Evolutionary conservation across 805 yeast species (phyloP), one percentile per base, ranked within the genome.

Genomic region (Groenewaldozyma salmanticensis): DNA sequence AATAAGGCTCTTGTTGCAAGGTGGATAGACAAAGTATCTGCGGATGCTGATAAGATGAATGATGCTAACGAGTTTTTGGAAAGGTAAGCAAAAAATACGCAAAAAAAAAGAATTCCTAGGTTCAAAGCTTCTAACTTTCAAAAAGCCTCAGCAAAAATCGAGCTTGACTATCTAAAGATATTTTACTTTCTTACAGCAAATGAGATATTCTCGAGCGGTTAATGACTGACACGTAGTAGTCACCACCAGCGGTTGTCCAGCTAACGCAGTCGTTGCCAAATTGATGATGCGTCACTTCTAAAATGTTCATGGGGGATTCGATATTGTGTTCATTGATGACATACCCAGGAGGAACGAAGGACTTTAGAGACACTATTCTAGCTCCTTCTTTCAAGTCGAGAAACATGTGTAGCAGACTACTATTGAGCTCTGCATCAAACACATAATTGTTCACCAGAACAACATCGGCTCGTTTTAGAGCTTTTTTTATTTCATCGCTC

Each of bases 161-260:
- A n/a, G n/a, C n/a, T n/a, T n/a, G n/a, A n/a, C n/a, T n/a, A n/a
- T n/a, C n/a, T n/a, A n/a, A n/a, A n/a, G n/a, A n/a, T n/a, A 24
- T 24, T 13, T 24, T 24, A 7, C 7, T 7, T 9, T 7, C 13
- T 24, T 24, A 24, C 19, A 49, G 35, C 27, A 44, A 52, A 41
- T 39, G 19, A 39, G 37, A 21, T 27, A 57, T 36, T 27, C 53
- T 37, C 7, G 54, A 50, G 27, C 66, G 47, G 42, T 70, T 65
- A 3, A 84, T 83, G 6, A 86, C 79, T 13, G 92, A 75, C 5
- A 88, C 74, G 58, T 74, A 88, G 59, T 83, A 87, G 6, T 75
- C 77, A 41, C 86, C 86, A 37, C 82, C 85, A 4, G 79, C 77
- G 46, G 66, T 68, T 0, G 95, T 86, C 96, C 96, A 87, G 36